These are phyloP conservation scores for Artemisia annua DNA, from an alignment of 129 eudicot genomes.

Conservation along the genomic window DNA sequence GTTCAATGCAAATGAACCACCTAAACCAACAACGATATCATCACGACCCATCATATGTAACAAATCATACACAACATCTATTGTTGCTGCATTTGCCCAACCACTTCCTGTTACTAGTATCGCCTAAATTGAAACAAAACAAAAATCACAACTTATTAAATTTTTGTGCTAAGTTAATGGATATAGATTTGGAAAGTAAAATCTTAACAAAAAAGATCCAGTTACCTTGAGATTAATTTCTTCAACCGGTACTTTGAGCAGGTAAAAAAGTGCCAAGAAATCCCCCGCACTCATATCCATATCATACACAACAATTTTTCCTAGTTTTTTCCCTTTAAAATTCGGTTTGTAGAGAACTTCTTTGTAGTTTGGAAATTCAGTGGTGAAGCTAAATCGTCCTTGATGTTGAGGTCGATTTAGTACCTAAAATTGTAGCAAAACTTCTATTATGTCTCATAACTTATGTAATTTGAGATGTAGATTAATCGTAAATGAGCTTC, in stretches of 20 bases:
- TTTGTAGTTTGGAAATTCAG: slow-evolving; percentile 63
- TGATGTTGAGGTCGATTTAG: slow-evolving; percentile 49
- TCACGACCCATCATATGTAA: slow-evolving; percentile 99
- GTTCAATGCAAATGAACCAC: slow-evolving; percentile 62
- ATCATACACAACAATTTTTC: slow-evolving; percentile 68
- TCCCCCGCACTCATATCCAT: slow-evolving; percentile 99
- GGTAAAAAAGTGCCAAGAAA: slow-evolving; percentile 79
- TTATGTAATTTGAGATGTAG: not conserved
- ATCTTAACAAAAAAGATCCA: not conserved
- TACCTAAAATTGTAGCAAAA: slow-evolving; percentile 42
- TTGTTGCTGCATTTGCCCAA: slow-evolving; percentile 92
- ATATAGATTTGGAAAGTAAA: not conserved
- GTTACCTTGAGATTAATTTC: slow-evolving; percentile 69
- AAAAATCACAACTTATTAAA: not conserved
- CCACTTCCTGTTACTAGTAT: slow-evolving; percentile 72
- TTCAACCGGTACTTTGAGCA: slow-evolving; percentile 78
- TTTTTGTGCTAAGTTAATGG: not conserved
- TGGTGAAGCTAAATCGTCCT: slow-evolving; percentile 71
- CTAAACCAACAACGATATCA: slow-evolving; percentile 82
- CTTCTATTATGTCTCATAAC: slow-evolving; percentile 5
- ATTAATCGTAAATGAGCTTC: not conserved
- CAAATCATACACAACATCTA: slow-evolving; percentile 80
- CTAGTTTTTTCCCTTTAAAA: slow-evolving; percentile 46
- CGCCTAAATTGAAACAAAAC: slow-evolving; percentile 43
- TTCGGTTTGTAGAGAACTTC: slow-evolving; percentile 59